Base-by-base conservation (phyloP, 202 grass and related monocot genomes). In the Panicum virgatum region DNA sequence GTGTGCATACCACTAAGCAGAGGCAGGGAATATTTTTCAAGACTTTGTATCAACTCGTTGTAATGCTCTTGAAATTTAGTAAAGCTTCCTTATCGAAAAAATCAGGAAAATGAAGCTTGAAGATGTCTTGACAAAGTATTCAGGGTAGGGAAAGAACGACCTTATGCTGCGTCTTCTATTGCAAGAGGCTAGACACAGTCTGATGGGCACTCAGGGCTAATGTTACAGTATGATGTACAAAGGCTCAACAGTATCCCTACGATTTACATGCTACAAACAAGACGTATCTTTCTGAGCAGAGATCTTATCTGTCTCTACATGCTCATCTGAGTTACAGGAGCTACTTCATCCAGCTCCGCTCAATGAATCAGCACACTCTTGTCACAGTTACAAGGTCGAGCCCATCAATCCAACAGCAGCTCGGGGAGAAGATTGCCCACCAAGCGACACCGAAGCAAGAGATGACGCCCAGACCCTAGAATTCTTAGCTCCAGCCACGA, bases 381-480 rank as follows among this genome's bases (percentile, higher is more conserved):
- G 12, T 44, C 6, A 3, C 47, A 2, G 75, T 81, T 71, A 69
- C 83, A 68, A 26, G 39, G 22, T 76, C 0, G 46, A 80, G 61
- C 13, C 37, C 40, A 65, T 90, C 63, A 84, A 87, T 80, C 70
- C 63, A 84, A 73, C 85, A 80, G 77, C 72, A 75, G 80, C 85
- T 58, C 74, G 39, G 50, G 89, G 64, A 60, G 91, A 94, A 62
- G 91, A 90, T 74, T 90, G 88, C 57, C 84, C 87, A 12, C 97
- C 91, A 18, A 99, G 72, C 3, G 93, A 94, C 60, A 99, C 86
- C 3, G 93, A 99, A 69, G 97, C 68, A 61, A 99, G 74, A 51
- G 93, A 91, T 5, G 94, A 94, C 32, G 93, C 91, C 97, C 97
- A 99, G 15, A 88, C 84, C 26, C 86, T 87, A 26, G 83, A 83